Percentiles rank a stretch among this genome's conserved stretches.
Evolutionary conservation across 257 asterid genomes (phyloP).

Genomic region (Haberlea rhodopensis): DNA sequence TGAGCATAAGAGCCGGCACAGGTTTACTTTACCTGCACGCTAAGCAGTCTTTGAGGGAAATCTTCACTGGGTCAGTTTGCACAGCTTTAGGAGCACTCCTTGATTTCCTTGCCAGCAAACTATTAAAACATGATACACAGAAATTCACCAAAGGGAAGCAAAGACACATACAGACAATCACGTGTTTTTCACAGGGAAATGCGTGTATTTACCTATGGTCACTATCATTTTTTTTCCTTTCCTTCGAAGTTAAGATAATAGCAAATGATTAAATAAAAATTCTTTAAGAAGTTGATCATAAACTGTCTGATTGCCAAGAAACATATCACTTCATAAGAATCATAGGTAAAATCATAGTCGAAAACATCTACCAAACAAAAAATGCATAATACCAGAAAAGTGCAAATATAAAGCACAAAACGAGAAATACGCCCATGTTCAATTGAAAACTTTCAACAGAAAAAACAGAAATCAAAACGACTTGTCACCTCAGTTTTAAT

Average conservation of each 20-base stretch:
- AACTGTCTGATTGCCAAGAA: conserved; percentile 1
- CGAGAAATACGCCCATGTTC: not conserved
- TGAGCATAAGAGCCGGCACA: not conserved
- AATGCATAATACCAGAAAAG: too few relatives aligned
- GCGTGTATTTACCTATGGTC: not conserved
- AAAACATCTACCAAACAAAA: not conserved
- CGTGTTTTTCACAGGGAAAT: not conserved
- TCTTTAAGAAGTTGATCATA: not conserved
- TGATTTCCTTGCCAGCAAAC: conserved; percentile 30
- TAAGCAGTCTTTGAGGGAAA: conserved; percentile 92
- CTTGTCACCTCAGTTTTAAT: conserved; percentile 63
- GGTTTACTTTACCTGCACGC: conserved; percentile 75
- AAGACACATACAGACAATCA: not conserved
- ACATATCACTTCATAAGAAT: not conserved
- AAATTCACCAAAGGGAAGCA: not conserved
- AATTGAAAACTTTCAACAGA: not conserved
- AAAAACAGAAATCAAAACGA: conserved; percentile 5
- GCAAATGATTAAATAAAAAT: not conserved
- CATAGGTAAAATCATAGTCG: not conserved
- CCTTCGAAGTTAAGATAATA: not conserved
- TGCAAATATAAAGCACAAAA: not conserved
- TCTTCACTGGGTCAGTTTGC: conserved; percentile 77
- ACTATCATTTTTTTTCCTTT: not conserved
- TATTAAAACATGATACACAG: not conserved
- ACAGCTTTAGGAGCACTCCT: conserved; percentile 49